Percentiles rank a stretch among this genome's conserved stretches.
Conservation (phyloP, 306 rosid species). For the Acacia melanoxylon region DNA sequence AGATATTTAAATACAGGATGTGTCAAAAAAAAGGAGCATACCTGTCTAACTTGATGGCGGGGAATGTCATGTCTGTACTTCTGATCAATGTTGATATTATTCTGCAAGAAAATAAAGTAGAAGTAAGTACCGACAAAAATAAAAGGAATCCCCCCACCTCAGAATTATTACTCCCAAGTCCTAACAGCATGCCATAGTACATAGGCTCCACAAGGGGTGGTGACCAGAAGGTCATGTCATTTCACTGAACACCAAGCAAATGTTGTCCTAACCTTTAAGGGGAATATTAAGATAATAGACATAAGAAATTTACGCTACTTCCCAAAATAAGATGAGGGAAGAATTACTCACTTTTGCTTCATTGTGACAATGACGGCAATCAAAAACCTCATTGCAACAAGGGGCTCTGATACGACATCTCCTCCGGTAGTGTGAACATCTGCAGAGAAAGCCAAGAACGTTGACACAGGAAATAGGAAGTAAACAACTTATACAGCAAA, state of each 20-base stretch:
- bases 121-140: neutral
- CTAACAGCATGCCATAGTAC: neutral
- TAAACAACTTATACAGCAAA: neutral
- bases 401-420: constrained; percentile 83
- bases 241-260: neutral
- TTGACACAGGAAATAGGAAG: neutral
- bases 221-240: neutral
- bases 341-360: constrained; percentile 48
- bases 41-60: constrained; percentile 72
- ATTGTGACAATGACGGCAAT: constrained; percentile 83
- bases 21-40: constrained; percentile 19
- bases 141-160: neutral
- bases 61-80: constrained; percentile 77
- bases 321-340: neutral
- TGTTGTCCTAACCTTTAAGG: neutral
- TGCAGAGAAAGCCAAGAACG: constrained; percentile 27
- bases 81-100: constrained; percentile 57
- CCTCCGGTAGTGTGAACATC: constrained; percentile 75
- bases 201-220: neutral
- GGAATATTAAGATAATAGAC: neutral
- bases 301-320: neutral
- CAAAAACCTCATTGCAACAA: constrained; percentile 81
- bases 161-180: neutral
- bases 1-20: neutral
- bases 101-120: constrained; percentile 39